Conservation (phyloP, 2,329 filamentous ascomycete species). For the Neofusicoccum umdonicola region DNA sequence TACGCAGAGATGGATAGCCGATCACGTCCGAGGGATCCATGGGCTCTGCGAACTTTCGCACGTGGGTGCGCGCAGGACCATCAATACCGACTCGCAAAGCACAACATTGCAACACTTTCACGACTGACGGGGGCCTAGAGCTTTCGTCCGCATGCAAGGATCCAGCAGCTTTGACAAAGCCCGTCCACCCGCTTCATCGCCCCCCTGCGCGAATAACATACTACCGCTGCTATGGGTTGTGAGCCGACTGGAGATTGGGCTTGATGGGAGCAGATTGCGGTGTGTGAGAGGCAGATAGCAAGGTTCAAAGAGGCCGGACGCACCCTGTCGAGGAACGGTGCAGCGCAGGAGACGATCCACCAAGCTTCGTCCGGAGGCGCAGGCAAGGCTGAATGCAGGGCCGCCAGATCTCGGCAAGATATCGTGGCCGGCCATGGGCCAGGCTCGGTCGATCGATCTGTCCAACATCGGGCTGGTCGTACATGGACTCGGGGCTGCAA, state of each 20-base stretch:
- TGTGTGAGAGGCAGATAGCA: not conserved
- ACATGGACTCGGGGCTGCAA: not conserved
- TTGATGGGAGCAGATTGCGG: not conserved
- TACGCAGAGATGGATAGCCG: not conserved
- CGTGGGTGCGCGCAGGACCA: not conserved
- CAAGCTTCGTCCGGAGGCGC: slow-evolving; percentile 1
- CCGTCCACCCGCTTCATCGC: too few relatives aligned
- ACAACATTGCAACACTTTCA: too few relatives aligned
- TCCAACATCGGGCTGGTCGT: slow-evolving; percentile 1
- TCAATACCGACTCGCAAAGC: too few relatives aligned
- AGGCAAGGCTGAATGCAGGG: slow-evolving; percentile 9
- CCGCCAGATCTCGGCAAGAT: slow-evolving; percentile 1
- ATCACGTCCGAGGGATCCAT: too few relatives aligned
- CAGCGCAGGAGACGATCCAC: not conserved
- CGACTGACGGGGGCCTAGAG: too few relatives aligned
- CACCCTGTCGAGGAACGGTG: not conserved
- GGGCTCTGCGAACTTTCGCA: not conserved
- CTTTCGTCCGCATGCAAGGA: too few relatives aligned
- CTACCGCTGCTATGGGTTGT: too few relatives aligned
- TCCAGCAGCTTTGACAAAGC: too few relatives aligned
- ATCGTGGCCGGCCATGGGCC: not conserved
- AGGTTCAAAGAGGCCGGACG: not conserved
- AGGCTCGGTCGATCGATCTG: slow-evolving; percentile 5
- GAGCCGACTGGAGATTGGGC: too few relatives aligned
- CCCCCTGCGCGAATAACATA: too few relatives aligned